Conservation (phyloP, 768 basidiomycete species). For the Phanerochaete sordida region DNA sequence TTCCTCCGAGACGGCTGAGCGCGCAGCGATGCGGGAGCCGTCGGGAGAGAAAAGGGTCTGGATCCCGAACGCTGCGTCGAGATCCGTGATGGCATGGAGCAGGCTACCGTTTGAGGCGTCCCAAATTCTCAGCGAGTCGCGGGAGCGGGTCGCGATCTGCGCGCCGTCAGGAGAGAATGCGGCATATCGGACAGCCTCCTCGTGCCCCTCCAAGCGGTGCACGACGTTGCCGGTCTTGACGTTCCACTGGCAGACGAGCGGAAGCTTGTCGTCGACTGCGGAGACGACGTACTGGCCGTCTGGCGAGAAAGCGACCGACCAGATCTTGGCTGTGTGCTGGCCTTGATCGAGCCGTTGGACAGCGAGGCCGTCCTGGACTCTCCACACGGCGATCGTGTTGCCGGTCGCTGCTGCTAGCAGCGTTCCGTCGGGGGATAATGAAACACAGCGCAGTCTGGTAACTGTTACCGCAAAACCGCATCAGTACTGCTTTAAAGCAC, state of each 20-base stretch:
- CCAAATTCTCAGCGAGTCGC: constrained; percentile 23
- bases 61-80: constrained; percentile 4
- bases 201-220: background rate
- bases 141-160: constrained; percentile 18
- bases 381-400: no score
- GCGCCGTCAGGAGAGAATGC: constrained; percentile 20
- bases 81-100: background rate
- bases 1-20: background rate
- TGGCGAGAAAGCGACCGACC: constrained; percentile 24
- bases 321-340: constrained; percentile 14
- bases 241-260: constrained; percentile 22
- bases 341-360: background rate
- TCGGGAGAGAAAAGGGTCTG: constrained; percentile 20
- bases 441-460: no score
- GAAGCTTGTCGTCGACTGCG: constrained; percentile 16
- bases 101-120: constrained; percentile 12
- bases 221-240: constrained; percentile 10
- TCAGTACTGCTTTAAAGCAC: no score
- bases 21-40: constrained; percentile 14
- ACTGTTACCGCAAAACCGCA: no score
- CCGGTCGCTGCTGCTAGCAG: no score
- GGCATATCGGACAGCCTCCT: constrained; percentile 8
- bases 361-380: constrained; percentile 11
- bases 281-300: constrained; percentile 20
- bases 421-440: no score